Base-by-base conservation (phyloP, 768 basidiomycete species). In the Lactarius indigo region DNA sequence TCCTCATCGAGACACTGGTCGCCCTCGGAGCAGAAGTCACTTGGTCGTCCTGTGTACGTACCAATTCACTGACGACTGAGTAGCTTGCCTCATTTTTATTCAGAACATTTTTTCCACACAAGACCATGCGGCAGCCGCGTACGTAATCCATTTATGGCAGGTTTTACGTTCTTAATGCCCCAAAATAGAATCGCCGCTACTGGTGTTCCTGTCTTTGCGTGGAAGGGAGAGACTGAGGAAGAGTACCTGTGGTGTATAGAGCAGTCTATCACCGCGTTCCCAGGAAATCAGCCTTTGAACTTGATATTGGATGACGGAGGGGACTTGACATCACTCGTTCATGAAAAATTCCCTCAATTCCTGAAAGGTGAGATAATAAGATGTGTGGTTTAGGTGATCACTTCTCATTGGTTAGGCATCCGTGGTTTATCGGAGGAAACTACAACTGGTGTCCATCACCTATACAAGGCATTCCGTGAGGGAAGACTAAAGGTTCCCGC, bases 161-260 rank as follows among this genome's bases (percentile, higher is more conserved):
- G 41, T 15, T 30, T 63, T 57, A 52, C 26, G 70, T 44, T 35
- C 23, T 57, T 37, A 60, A 28, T 58, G 28, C 54, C 31, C 42
- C 66, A 13, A 64, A 26, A 73, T 50, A 94, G 92, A 71, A 98
- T 98, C 70, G 96, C 96, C 70, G 96, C 95, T 20, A 98, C 97
- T 66, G 96, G 96, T 72, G 92, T 98, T 64, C 97, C 97, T 71
- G 97, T 98, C 74, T 99, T 88, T 75, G 97, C 97, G 50, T 99
- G 97, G 97, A 99, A 99, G 83, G 97, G 97, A 64, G 97, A 99
- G 83, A 96, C 96, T 56, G 97, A 98, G 76, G 97, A 98, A 79
- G 97, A 99, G 77, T 98, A 98, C 81, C 75, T 79, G 71, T 99
- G 97, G 97, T 98, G 96, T 78, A 94, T 99, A 72, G 94, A 98